Evolutionary conservation across 2,329 filamentous ascomycete genomes (phyloP).

Genomic region (Aspergillus sojae): DNA sequence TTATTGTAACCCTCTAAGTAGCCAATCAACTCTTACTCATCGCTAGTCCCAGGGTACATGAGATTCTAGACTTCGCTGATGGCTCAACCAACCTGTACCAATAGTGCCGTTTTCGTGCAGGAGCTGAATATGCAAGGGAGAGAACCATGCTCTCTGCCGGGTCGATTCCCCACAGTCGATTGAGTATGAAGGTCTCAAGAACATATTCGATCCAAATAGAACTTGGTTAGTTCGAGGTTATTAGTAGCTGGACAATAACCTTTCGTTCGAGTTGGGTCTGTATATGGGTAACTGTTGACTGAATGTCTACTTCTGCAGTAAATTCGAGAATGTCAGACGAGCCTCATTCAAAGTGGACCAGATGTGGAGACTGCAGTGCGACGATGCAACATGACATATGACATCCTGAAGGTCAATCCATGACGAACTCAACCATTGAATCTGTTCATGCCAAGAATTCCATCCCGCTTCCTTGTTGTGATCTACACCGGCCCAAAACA

Average conservation of each 20-base stretch:
- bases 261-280: too few species aligned
- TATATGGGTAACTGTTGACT: too few species aligned
- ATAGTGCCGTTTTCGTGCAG: neutral
- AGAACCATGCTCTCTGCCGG: neutral
- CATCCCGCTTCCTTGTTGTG: neutral
- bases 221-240: too few species aligned
- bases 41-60: too few species aligned
- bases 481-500: neutral
- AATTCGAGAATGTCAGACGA: too few species aligned
- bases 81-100: neutral
- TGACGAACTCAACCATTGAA: neutral
- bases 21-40: too few species aligned
- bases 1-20: too few species aligned
- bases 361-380: neutral
- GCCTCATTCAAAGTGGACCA: neutral
- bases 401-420: neutral
- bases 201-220: neutral
- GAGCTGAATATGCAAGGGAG: neutral
- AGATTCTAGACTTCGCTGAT: too few species aligned
- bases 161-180: neutral
- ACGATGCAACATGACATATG: neutral
- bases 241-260: too few species aligned
- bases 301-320: too few species aligned
- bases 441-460: neutral
- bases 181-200: neutral